Evolutionary conservation across 371 early-diverging fungal species (phyloP), one percentile per base, ranked within the genome.

Genomic region (Rhizopus stolonifer): DNA sequence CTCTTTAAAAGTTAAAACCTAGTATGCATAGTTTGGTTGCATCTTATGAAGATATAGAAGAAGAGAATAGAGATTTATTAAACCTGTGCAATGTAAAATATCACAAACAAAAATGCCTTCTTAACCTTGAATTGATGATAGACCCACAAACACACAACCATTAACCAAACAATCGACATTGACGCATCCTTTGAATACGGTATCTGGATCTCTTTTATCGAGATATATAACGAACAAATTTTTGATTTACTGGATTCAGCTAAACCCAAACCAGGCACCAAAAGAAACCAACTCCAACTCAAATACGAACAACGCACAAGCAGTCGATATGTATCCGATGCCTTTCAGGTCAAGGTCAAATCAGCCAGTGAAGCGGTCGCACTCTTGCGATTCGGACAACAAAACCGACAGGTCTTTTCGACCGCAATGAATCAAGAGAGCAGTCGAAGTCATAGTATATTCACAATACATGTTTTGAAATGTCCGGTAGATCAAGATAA

Each of bases 171-270:
- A 1, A 52, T 82, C 3, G 36, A 56, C 0, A 59, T 82, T 19
- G 74, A 77, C n/a, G 31, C 64, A 21, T 70, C 75, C 21, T 85
- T 75, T 68, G 83, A 80, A 50, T 90, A 87, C 54, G 71, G 84
- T 18, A 74, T 89, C 15, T 87, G 87, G 79, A 75, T 88, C 23
- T 88, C 89, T 4, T 90, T 84, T 69, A 79, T 85, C 7, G 94
- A 95, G 56, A 81, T 95, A 10, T 92, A 92, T 60, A 90, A 86
- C 24, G 94, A 93, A 60, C 82, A 85, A 56, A 82, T 93, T 0
- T 89, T 85, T 61, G 95, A 95, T 58, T 73, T 95, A 26, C 66
- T 93, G 42, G 26, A 78, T 67, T 17, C 66, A 61, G n/a, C 76
- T 76, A 0, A 52, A 67, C n/a, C 55, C 43, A 15, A 52, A 54